Conservation (phyloP, 345 rosid genomes). For the Microcos paniculata region DNA sequence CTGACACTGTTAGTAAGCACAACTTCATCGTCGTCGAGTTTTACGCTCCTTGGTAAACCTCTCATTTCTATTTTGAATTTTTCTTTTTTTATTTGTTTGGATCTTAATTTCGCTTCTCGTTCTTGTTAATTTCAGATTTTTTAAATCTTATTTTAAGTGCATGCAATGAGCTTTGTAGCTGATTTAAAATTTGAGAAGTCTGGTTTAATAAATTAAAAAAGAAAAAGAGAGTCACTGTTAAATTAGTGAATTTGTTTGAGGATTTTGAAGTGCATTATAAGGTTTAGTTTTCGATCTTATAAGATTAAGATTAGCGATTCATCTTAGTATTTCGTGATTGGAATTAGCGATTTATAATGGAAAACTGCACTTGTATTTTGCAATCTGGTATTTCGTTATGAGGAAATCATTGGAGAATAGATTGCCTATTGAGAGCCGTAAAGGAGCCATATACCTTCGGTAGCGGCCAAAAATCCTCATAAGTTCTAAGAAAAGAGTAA, state of each 20-base stretch:
- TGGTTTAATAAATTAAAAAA: not conserved
- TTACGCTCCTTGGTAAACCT: constrained; percentile 87
- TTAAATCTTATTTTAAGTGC: not conserved
- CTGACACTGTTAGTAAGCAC: constrained; percentile 70
- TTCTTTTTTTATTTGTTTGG: not conserved
- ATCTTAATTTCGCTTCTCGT: not conserved
- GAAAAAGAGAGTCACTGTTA: not conserved
- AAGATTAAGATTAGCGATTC: not conserved
- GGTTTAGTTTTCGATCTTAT: not conserved
- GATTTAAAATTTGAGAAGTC: not conserved
- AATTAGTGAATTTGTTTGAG: not conserved
- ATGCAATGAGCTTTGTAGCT: constrained; percentile 6
- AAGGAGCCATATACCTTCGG: not conserved
- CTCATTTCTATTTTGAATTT: not conserved
- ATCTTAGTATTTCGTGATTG: not conserved
- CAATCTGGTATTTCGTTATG: not conserved
- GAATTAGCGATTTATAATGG: not conserved
- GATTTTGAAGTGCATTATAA: not conserved
- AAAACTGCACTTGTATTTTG: not conserved
- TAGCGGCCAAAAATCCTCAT: not conserved
- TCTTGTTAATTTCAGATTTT: not conserved
- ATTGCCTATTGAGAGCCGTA: not conserved
- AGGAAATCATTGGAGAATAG: not conserved
- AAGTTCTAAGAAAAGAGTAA: not conserved
- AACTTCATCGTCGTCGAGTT: constrained; percentile 92